These are phyloP conservation scores for Boletus tomentosulus DNA, from an alignment of 768 basidiomycete species.

Conservation along the genomic window DNA sequence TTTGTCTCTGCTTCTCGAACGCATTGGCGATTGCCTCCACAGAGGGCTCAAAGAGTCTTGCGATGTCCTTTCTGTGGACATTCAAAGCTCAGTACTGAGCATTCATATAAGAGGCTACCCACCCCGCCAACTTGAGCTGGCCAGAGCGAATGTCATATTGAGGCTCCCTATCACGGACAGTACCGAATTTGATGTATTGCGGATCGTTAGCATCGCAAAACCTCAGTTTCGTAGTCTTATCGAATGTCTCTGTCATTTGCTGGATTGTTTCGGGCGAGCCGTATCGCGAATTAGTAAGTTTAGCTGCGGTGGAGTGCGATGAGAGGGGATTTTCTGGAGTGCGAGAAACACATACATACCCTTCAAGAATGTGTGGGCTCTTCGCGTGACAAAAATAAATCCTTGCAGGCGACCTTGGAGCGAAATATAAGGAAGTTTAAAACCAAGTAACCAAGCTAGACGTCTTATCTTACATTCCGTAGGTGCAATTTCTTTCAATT, in stretches of 20 bases:
- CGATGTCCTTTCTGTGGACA: slow-evolving; percentile 31
- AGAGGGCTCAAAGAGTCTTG: slow-evolving; percentile 41
- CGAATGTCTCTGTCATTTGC: slow-evolving; percentile 33
- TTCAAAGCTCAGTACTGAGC: not conserved
- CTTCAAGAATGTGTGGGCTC: slow-evolving; percentile 26
- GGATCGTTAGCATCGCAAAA: slow-evolving; percentile 34
- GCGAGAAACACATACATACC: slow-evolving; percentile 13
- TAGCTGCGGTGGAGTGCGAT: slow-evolving; percentile 14
- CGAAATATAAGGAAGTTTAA: not conserved
- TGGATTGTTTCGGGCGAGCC: slow-evolving; percentile 28
- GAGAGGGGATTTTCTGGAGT: not conserved
- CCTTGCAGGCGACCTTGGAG: slow-evolving; percentile 35
- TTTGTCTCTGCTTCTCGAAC: slow-evolving; percentile 27
- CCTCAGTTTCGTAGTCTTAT: slow-evolving; percentile 35
- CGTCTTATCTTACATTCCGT: slow-evolving; percentile 23
- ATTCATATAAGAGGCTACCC: not conserved
- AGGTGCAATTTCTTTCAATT: slow-evolving; percentile 33
- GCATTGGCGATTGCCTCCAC: slow-evolving; percentile 33
- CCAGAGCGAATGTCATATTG: slow-evolving; percentile 34
- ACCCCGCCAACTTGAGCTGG: slow-evolving; percentile 38
- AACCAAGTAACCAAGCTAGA: not conserved
- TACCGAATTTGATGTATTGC: slow-evolving; percentile 38
- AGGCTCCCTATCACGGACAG: slow-evolving; percentile 31
- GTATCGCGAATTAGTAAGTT: slow-evolving; percentile 28
- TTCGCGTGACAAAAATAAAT: slow-evolving; percentile 33